Base-by-base conservation (phyloP, 805 yeast genomes). In the Danielia reshetovae region DNA sequence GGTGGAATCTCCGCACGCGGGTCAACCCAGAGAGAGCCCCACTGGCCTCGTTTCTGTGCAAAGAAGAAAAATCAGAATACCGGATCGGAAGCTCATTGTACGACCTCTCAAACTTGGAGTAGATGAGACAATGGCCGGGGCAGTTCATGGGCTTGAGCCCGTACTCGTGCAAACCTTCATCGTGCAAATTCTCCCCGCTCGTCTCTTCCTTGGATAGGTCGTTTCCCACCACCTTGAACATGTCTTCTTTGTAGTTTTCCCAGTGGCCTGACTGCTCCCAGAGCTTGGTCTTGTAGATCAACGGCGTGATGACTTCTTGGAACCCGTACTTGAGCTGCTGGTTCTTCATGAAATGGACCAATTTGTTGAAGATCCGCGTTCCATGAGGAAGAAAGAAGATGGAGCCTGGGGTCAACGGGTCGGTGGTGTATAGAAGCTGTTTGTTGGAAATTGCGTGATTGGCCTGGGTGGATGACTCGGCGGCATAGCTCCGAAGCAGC, bases 231-330 rank as follows among this genome's bases (percentile, higher is more conserved):
- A 89, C 96, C 49, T 77, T 73, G 55, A 89, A 90, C 98, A 90
- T 90, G 58, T 90, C 97, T 24, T 85, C 90, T 48, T 85, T 76
- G 56, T 93, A 90, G 54, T 90, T 89, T 9, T 81, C 85, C 97
- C 97, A 90, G 61, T 93, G 98, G 0, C 97, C 97, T 8, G 95
- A 83, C 32, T 72, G 77, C 58, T 88, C 83, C 96, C 97, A 93
- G 12, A 93, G 65, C 24, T 77, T 74, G 38, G 79, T 80, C 48
- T 82, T 84, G 62, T 82, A 93, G 10, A 93, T 82, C 46, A 90
- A 70, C 2, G 98, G 98, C 1, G 96, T 85, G 18, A 90, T 76
- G 5, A 93, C 97, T 60, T 93, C 97, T 39, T 85, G 79, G 52
- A 88, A 93, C 0, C 95, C 96, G 48, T 81, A 83, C 40, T 72